Evolutionary conservation across 805 yeast species (phyloP).

Genomic region (Yamadazyma tumulicola): DNA sequence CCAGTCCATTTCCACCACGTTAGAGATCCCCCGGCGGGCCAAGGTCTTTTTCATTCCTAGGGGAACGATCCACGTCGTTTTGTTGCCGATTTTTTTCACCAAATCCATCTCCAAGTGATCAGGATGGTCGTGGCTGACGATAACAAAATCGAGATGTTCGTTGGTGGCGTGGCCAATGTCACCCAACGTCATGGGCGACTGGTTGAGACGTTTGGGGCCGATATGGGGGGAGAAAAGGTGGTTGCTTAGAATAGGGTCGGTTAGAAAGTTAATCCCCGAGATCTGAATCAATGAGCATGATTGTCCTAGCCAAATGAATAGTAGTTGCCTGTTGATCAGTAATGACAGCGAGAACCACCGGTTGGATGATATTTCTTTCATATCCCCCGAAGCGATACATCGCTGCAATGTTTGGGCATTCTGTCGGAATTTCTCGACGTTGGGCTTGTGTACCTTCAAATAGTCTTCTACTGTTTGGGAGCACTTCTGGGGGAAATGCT

Average conservation of each 20-base stretch:
- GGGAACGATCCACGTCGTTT: conserved; percentile 82
- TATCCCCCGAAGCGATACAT: conserved; percentile 16
- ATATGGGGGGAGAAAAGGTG: conserved; percentile 56
- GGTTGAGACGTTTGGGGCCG: conserved; percentile 84
- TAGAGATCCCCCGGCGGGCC: conserved; percentile 54
- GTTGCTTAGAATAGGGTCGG: conserved; percentile 80
- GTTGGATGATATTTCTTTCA: not conserved
- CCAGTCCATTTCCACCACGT: conserved; percentile 83
- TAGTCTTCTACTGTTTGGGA: conserved; percentile 47
- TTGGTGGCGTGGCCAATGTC: conserved; percentile 53
- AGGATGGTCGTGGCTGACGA: conserved; percentile 93
- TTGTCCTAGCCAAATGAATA: conserved; percentile 92
- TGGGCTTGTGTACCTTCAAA: conserved; percentile 62
- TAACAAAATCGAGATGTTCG: conserved; percentile 57
- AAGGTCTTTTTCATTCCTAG: conserved; percentile 65
- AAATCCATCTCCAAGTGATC: conserved; percentile 80
- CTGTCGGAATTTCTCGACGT: conserved; percentile 40
- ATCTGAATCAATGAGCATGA: conserved; percentile 76
- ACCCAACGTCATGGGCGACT: conserved; percentile 64
- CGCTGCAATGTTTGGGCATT: conserved; percentile 28
- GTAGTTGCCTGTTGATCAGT: conserved; percentile 46
- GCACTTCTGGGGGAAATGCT: conserved; percentile 27
- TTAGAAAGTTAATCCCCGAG: conserved; percentile 67
- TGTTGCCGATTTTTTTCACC: conserved; percentile 49
- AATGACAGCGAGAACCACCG: conserved; percentile 8